Evolutionary conservation across 2,329 filamentous ascomycete genomes (phyloP), one percentile per base, ranked within the genome.

Genomic region (Furcasterigmium sp.): DNA sequence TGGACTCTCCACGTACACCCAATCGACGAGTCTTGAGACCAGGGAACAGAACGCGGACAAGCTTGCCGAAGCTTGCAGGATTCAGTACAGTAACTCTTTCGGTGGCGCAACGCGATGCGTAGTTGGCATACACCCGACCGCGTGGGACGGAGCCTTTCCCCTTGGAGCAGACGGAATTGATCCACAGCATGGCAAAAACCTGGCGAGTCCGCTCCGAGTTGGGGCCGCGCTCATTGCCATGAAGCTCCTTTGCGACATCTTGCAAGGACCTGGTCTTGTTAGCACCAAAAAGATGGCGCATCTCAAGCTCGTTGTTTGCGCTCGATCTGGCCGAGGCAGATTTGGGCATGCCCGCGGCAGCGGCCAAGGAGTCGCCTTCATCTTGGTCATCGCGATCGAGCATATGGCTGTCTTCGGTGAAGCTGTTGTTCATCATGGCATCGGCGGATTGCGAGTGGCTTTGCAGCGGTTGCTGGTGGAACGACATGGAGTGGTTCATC

Each of bases 11-110:
- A 42, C 93, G 82, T 37, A 97, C 91, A 49, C 93, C 93, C 11
- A 98, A 74, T 51, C 93, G 80, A 46, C 93, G 79, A 25, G 93
- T 98, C 65, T 95, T 91, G 18, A 98, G 84, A 34, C 91, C 91
- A 0, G 93, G 91, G 55, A 97, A 98, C 41, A 98, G 85, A 30
- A 98, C 91, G 25, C 93, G 83, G 26, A 98, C 93, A 35, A 98
- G 79, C 65, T 98, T 98, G 44, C 93, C 93, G 65, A 98, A 98
- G 21, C 91, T 97, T 9, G 93, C 93, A 34, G 93, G 93, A 58
- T 98, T 98, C 45, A 98, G 69, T 9, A 95, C 91, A 1, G 93
- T 94, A 30, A 97, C 94, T 58, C 91, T 82, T 60, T 97, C 91
- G 5, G 85, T 94, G 35, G 88, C 91, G 64, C 93, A 98, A 50